Conservation (phyloP, 345 rosid species). For the Eucalyptus albens region DNA sequence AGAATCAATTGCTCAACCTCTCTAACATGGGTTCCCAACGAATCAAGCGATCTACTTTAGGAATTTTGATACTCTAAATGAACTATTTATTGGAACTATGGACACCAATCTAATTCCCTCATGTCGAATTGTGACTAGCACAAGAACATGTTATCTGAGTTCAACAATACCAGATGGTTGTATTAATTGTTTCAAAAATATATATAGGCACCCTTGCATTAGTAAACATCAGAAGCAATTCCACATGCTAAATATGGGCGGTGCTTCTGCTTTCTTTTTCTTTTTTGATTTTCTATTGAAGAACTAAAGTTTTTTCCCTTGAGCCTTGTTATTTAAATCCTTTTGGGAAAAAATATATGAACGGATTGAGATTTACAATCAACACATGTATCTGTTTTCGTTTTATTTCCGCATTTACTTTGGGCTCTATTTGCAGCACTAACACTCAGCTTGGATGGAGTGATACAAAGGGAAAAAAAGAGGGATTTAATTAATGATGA, state of each 20-base stretch:
- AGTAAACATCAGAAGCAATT: not conserved
- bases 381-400: not conserved
- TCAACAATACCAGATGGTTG: not conserved
- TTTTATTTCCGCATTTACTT: not conserved
- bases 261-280: not conserved
- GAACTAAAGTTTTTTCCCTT: not conserved
- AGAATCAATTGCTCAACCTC: not conserved
- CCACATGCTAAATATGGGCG: not conserved
- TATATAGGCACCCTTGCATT: not conserved
- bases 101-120: not conserved
- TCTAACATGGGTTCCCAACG: not conserved
- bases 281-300: not conserved
- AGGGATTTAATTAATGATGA: not conserved
- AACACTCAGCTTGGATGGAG: not conserved
- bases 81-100: not conserved
- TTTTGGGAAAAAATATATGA: not conserved
- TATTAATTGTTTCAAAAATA: not conserved
- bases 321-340: not conserved
- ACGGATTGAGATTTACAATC: not conserved
- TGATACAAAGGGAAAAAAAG: not conserved
- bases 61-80: not conserved
- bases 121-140: not conserved
- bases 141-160: not conserved
- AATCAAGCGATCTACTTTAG: not conserved
- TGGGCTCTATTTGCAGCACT: not conserved